Percentiles rank a stretch among this genome's conserved stretches.
These are phyloP conservation scores for Verticillium nubilum DNA, from an alignment of 2,329 filamentous ascomycete species.

Conservation along the genomic window DNA sequence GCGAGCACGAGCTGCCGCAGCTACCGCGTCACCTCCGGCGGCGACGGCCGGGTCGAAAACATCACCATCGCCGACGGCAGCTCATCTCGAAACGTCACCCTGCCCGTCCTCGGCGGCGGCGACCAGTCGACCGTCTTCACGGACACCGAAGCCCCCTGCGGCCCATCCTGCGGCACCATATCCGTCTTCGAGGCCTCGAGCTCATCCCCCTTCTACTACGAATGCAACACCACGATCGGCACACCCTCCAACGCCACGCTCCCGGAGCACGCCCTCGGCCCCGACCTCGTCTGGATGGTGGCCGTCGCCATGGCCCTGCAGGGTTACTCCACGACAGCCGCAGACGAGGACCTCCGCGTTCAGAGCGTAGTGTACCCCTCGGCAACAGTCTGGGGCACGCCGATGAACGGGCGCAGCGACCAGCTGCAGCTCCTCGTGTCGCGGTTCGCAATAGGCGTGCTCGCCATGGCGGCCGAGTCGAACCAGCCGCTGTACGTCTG, in stretches of 20 bases:
- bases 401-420: constrained; percentile 20
- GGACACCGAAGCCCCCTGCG: constrained; percentile 16
- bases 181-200: constrained; percentile 31
- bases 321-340: constrained; percentile 24
- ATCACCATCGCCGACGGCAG: constrained; percentile 21
- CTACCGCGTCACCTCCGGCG: constrained; percentile 23
- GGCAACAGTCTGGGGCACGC: constrained; percentile 29
- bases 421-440: constrained; percentile 30
- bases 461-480: constrained; percentile 24
- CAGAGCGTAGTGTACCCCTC: constrained; percentile 36
- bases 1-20: constrained; percentile 21
- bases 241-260: constrained; percentile 26
- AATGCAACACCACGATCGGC: constrained; percentile 30
- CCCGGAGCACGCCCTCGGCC: constrained; percentile 28
- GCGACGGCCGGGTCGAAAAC: constrained; percentile 19
- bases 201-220: constrained; percentile 32
- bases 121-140: constrained; percentile 32
- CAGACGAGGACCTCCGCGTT: constrained; percentile 15
- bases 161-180: constrained; percentile 20
- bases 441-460: constrained; percentile 28
- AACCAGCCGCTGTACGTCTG: constrained; percentile 18
- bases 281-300: constrained; percentile 25
- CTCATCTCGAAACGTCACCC: constrained; percentile 10
- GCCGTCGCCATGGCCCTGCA: constrained; percentile 33
- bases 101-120: constrained; percentile 21